Base-by-base conservation (phyloP, 768 basidiomycete species). In the Dentipellis fragilis region DNA sequence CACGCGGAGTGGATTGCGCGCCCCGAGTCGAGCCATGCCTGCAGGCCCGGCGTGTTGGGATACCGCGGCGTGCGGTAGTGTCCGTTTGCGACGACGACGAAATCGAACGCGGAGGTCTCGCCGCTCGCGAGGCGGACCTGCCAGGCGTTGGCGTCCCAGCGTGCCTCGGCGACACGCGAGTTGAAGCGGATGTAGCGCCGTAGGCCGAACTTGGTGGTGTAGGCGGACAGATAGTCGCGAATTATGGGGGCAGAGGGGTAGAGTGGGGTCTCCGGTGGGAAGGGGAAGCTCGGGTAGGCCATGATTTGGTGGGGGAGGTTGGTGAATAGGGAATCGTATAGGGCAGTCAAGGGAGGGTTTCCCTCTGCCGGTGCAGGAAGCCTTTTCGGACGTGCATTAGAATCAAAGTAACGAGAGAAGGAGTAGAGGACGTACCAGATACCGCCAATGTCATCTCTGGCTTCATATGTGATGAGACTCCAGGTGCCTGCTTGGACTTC, bases 241-340 rank as follows among this genome's bases (percentile, higher is more conserved):
- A 93, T 86, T 6, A 71, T 69, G 0, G 73, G 59, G 2, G 88
- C 87, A 6, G 60, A 63, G 0, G 90, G 89, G 67, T 77, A 93
- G 23, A 90, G 72, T 1, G 83, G 75, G 0, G 88, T 91, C 2
- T 78, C 80, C 0, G 86, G 82, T 0, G 87, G 87, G 63, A 90
- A 91, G 1, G 74, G 63, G 63, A 80, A 82, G 49, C 76, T 76
- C 1, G 75, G 71, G 61, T 75, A 91, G 2, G 78, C 78, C 89
- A 93, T 92, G 51, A 84, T 57, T 1, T 85, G 85, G 60, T 91
- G 86, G 0, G 90, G 87, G 4, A 93, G 65, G 62, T 92, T 92
- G 1, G 89, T 85, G 19, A 84, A 85, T 10, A 93, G 72, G 0
- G 85, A 84, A 63, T 91, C 85, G 63, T 93, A 93, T 10, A 89